These are phyloP conservation scores for Leptographium lundbergii DNA, from an alignment of 2,329 filamentous ascomycete genomes.

Conservation along the genomic window DNA sequence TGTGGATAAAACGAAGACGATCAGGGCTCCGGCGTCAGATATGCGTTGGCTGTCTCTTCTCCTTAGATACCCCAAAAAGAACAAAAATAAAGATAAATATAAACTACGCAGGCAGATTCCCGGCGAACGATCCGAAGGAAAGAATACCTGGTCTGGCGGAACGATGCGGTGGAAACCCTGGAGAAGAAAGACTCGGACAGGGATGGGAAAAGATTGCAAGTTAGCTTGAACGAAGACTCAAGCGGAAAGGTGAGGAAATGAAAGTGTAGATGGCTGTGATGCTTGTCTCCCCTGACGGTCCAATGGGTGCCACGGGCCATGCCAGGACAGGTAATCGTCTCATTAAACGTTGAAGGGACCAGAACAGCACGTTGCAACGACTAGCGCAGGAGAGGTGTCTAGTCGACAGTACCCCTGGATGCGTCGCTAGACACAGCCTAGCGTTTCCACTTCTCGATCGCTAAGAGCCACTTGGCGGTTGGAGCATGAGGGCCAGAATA, in stretches of 20 bases:
- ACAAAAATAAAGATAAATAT: too few relatives aligned
- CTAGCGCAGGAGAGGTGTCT: conserved; percentile 1
- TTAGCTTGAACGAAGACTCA: background rate
- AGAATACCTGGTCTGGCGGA: background rate
- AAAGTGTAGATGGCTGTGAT: background rate
- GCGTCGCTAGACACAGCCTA: background rate
- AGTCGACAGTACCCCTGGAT: background rate
- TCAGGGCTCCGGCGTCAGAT: background rate
- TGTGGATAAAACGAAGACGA: too few relatives aligned
- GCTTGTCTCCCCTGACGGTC: background rate
- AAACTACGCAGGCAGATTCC: background rate
- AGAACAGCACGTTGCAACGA: background rate
- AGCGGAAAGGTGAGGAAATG: background rate
- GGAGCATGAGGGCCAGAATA: background rate
- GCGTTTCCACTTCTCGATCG: background rate
- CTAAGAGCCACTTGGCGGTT: background rate
- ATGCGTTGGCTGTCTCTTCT: background rate
- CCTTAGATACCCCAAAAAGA: background rate
- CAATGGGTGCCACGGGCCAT: background rate
- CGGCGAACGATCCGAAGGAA: background rate
- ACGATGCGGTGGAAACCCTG: background rate
- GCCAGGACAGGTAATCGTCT: background rate
- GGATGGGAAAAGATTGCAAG: background rate
- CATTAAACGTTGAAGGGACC: conserved; percentile 1
- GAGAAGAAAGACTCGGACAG: background rate